A percentile compares a stretch with the other conserved stretches of the same genome.
These are phyloP conservation scores for Pseudonectria buxi DNA, from an alignment of 2,329 filamentous ascomycete species.

Conservation along the genomic window DNA sequence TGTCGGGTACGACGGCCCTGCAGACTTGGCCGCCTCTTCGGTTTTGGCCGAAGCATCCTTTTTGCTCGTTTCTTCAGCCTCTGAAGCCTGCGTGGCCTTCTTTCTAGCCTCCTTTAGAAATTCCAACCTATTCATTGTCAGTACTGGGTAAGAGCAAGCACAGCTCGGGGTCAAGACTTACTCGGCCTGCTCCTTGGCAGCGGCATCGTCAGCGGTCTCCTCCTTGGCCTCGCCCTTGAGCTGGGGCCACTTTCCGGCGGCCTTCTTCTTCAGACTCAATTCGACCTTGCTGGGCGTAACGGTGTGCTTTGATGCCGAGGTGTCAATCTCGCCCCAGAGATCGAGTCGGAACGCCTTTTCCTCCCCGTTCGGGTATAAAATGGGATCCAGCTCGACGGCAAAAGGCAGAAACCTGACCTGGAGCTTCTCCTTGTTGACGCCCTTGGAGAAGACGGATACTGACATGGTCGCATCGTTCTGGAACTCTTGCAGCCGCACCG, in stretches of 20 bases:
- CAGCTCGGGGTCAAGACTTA: conserved; percentile 8
- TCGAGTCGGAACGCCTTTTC: conserved; percentile 56
- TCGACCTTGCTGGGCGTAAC: conserved; percentile 77
- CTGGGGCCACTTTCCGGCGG: conserved; percentile 59
- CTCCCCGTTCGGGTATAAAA: conserved; percentile 40
- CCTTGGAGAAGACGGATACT: conserved; percentile 38
- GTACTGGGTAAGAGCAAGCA: not conserved
- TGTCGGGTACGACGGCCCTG: conserved; percentile 66
- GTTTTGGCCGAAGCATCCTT: not conserved
- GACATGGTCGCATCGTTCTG: conserved; percentile 29
- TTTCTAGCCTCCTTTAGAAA: conserved; percentile 15
- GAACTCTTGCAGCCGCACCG: conserved; percentile 28
- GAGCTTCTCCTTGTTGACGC: conserved; percentile 34
- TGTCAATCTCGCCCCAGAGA: conserved; percentile 60
- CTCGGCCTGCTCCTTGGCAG: conserved; percentile 10
- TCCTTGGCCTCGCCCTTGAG: conserved; percentile 15
- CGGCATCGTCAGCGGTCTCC: not conserved
- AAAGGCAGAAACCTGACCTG: conserved; percentile 27
- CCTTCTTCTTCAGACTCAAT: conserved; percentile 62
- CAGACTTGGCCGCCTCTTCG: conserved; percentile 4
- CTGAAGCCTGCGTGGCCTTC: conserved; percentile 13
- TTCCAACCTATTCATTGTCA: conserved; percentile 6
- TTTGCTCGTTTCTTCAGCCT: conserved; percentile 9
- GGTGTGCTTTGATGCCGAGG: conserved; percentile 50
- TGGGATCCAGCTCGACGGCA: conserved; percentile 20